Evolutionary conservation across 148 eudicot species (phyloP).

Genomic region (Camellia granthamiana): DNA sequence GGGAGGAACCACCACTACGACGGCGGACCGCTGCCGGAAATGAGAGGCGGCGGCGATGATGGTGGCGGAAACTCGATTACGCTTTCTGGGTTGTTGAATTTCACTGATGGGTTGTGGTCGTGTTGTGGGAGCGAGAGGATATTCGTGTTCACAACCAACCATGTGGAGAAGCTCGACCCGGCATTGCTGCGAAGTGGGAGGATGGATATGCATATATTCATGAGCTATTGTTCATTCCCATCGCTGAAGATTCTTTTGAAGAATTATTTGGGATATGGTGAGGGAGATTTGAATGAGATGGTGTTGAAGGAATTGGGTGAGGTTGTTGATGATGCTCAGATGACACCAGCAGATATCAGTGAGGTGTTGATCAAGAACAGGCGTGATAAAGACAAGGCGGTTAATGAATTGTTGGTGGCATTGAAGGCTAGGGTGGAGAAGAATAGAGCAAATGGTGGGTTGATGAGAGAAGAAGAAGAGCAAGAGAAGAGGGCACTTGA

Average conservation of each 20-base stretch:
- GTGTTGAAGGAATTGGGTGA: constrained; percentile 27
- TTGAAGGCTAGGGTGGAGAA: constrained; percentile 46
- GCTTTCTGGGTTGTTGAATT: constrained; percentile 75
- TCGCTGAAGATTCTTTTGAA: constrained; percentile 58
- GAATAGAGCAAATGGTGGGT: constrained; percentile 4
- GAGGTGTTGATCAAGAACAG: constrained; percentile 73
- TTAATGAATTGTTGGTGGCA: constrained; percentile 46
- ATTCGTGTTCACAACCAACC: constrained; percentile 86
- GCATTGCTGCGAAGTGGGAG: constrained; percentile 84
- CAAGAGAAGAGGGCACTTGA: constrained; percentile 84
- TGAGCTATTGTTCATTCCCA: constrained; percentile 59
- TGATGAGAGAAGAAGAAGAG: constrained; percentile 41
- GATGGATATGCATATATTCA: constrained; percentile 87
- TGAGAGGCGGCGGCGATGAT: not conserved
- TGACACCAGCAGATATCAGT: constrained; percentile 88
- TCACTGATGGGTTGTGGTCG: constrained; percentile 93
- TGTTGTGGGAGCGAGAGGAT: constrained; percentile 92
- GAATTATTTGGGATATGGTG: constrained; percentile 58
- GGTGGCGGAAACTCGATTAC: constrained; percentile 45
- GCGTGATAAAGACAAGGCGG: constrained; percentile 50
- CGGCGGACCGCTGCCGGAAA: constrained; percentile 1
- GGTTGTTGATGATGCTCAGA: constrained; percentile 51
- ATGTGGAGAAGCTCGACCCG: constrained; percentile 77
- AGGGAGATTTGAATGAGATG: constrained; percentile 29
- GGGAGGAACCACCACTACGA: not conserved